A percentile compares a stretch with the other conserved stretches of the same genome.
These are phyloP conservation scores for Acacia acuminata DNA, from an alignment of 306 rosid species.

Conservation along the genomic window DNA sequence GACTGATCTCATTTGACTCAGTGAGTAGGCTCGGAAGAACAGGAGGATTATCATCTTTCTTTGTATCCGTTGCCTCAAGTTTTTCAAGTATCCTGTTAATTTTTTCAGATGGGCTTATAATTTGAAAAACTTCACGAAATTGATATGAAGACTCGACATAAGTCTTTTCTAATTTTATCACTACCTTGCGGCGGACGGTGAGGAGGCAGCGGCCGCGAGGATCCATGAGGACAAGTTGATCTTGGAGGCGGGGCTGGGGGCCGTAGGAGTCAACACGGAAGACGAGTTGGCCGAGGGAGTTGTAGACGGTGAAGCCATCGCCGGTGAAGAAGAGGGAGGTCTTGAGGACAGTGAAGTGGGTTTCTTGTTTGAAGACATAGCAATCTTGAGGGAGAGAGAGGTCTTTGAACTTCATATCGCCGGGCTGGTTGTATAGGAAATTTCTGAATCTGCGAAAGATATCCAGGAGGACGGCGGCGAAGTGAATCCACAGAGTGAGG, in stretches of 20 bases:
- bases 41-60: neutral
- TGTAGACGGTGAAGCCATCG: conserved; percentile 85
- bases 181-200: conserved; percentile 92
- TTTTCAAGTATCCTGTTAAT: too few relatives aligned
- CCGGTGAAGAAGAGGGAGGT: conserved; percentile 85
- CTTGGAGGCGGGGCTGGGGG: conserved; percentile 53
- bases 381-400: conserved; percentile 32
- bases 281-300: conserved; percentile 58
- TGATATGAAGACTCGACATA: too few relatives aligned
- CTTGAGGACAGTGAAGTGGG: conserved; percentile 72
- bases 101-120: too few relatives aligned
- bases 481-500: neutral
- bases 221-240: conserved; percentile 90
- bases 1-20: conserved; percentile 1
- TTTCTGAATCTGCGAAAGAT: neutral
- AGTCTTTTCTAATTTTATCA: too few relatives aligned
- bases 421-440: neutral
- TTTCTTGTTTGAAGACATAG: conserved; percentile 58
- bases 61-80: too few relatives aligned
- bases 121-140: too few relatives aligned
- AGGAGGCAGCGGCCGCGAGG: conserved; percentile 77
- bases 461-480: neutral
- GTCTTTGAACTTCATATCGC: conserved; percentile 36
- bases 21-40: conserved; percentile 11
- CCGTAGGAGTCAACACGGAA: conserved; percentile 93